Percentiles rank a stretch among this genome's conserved stretches.
phyloP scores from a whole-genome alignment of 148 eudicot genomes.

The Cornus florida region DNA sequence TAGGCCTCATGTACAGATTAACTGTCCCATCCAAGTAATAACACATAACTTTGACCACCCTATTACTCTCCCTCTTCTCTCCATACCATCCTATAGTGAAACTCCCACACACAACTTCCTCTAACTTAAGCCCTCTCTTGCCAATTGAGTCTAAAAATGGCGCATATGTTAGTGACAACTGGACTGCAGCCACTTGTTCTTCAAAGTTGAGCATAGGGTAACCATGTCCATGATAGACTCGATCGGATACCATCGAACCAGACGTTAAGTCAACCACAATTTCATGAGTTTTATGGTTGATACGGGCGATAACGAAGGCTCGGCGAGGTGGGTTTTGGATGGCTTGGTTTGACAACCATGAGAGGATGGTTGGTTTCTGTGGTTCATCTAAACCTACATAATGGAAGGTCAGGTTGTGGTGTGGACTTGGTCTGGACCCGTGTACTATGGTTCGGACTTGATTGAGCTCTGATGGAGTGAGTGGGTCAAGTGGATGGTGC shows the following conservation, averaged over 20 bases:
- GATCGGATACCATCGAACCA: slow-evolving; percentile 19
- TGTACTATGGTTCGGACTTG: slow-evolving; percentile 33
- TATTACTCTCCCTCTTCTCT: too few relatives aligned
- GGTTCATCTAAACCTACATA: slow-evolving; percentile 54
- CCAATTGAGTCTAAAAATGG: too few relatives aligned
- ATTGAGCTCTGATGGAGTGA: slow-evolving; percentile 38
- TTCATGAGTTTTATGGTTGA: slow-evolving; percentile 35
- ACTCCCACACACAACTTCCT: too few relatives aligned
- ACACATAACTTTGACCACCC: too few relatives aligned
- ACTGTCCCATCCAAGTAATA: too few relatives aligned
- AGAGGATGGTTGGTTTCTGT: slow-evolving; percentile 22
- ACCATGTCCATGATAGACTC: too few relatives aligned
- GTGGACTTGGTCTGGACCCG: background rate
- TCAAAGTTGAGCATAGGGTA: too few relatives aligned
- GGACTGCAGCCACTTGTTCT: too few relatives aligned
- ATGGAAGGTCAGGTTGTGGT: slow-evolving; percentile 35
- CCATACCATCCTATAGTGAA: too few relatives aligned
- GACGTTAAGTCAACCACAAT: slow-evolving; percentile 30
- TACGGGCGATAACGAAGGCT: slow-evolving; percentile 38
- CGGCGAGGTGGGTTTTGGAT: slow-evolving; percentile 23
- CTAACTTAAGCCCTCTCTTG: too few relatives aligned
- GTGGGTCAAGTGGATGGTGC: slow-evolving; percentile 42
- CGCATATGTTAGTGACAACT: too few relatives aligned
- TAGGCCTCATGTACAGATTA: too few relatives aligned
- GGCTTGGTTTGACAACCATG: slow-evolving; percentile 20